Evolutionary conservation across 108 stramenopile genomes (phyloP).

Genomic region (Fragilaria crotonensis): DNA sequence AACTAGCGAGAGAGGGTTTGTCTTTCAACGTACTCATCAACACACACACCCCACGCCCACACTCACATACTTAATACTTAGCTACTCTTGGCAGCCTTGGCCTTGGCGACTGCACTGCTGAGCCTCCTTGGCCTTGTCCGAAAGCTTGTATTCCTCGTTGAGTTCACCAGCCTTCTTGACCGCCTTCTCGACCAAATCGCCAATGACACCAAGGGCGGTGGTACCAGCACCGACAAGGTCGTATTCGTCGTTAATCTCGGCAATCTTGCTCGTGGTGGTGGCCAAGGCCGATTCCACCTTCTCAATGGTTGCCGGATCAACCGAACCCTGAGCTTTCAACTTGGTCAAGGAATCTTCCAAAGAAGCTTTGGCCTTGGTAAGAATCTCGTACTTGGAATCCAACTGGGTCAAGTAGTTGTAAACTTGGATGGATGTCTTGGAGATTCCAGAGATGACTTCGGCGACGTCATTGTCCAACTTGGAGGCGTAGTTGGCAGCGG

Average conservation of each 20-base stretch:
- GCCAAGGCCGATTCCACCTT: constrained; percentile 79
- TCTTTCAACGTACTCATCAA: too few relatives aligned
- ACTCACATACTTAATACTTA: not conserved
- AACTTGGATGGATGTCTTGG: constrained; percentile 80
- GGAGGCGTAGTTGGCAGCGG: constrained; percentile 76
- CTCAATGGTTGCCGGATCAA: constrained; percentile 59
- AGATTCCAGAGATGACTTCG: constrained; percentile 63
- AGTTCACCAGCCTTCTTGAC: constrained; percentile 77
- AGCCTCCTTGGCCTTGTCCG: constrained; percentile 71
- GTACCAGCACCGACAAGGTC: constrained; percentile 79
- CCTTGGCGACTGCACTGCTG: constrained; percentile 68
- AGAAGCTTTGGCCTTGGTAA: constrained; percentile 56
- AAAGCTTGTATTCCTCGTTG: constrained; percentile 79
- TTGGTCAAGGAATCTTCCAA: constrained; percentile 61
- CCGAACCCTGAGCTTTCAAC: constrained; percentile 55
- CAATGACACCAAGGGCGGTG: constrained; percentile 77
- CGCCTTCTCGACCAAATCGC: constrained; percentile 84
- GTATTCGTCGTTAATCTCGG: constrained; percentile 86
- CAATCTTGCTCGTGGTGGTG: constrained; percentile 67
- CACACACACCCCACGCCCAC: too few relatives aligned
- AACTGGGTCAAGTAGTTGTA: constrained; percentile 84
- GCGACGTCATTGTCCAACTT: constrained; percentile 69
- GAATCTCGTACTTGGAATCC: constrained; percentile 80
- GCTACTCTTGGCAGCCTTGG: constrained; percentile 30
- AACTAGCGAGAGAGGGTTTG: too few relatives aligned